These are phyloP conservation scores for Amniculicola lignicola DNA, from an alignment of 495 filamentous ascomycete genomes.

Conservation along the genomic window DNA sequence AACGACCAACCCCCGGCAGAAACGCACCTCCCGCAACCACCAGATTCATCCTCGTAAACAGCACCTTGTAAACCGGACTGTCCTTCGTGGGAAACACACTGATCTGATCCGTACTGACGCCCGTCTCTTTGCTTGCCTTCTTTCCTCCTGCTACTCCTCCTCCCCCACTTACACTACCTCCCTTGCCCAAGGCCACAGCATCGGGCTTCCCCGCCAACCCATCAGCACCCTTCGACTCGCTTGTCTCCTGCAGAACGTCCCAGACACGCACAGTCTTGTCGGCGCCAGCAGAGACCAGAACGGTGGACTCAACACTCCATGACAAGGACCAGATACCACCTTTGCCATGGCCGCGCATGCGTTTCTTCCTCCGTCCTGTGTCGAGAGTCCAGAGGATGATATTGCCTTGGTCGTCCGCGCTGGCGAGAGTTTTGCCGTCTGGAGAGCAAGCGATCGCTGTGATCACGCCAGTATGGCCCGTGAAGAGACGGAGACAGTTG, in stretches of 20 bases:
- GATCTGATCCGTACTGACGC: conserved; percentile 89
- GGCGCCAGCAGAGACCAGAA: conserved; percentile 84
- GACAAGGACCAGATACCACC: conserved; percentile 89
- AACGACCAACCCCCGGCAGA: no score
- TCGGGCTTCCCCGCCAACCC: conserved; percentile 1
- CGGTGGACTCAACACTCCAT: conserved; percentile 84
- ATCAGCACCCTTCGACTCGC: conserved; percentile 25
- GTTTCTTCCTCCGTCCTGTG: conserved; percentile 76
- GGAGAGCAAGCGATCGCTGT: conserved; percentile 80
- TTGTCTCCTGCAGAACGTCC: conserved; percentile 54
- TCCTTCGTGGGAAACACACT: conserved; percentile 93
- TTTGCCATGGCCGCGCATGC: conserved; percentile 88
- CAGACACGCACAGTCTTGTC: conserved; percentile 90
- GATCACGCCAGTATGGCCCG: conserved; percentile 80
- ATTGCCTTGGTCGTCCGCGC: conserved; percentile 76
- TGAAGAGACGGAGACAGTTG: conserved; percentile 83
- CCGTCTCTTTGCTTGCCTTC: conserved; percentile 86
- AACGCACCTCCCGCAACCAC: conserved; percentile 85
- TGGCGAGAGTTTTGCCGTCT: conserved; percentile 81
- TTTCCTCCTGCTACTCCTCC: conserved; percentile 48
- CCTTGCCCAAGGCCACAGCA: conserved; percentile 40
- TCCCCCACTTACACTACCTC: conserved; percentile 44
- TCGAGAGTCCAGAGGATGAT: conserved; percentile 93
- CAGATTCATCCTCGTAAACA: conserved; percentile 90
- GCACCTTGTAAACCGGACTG: conserved; percentile 87